Evolutionary conservation across 129 eudicot genomes (phyloP), one percentile per base, ranked within the genome.

Genomic region (Tagetes patula): DNA sequence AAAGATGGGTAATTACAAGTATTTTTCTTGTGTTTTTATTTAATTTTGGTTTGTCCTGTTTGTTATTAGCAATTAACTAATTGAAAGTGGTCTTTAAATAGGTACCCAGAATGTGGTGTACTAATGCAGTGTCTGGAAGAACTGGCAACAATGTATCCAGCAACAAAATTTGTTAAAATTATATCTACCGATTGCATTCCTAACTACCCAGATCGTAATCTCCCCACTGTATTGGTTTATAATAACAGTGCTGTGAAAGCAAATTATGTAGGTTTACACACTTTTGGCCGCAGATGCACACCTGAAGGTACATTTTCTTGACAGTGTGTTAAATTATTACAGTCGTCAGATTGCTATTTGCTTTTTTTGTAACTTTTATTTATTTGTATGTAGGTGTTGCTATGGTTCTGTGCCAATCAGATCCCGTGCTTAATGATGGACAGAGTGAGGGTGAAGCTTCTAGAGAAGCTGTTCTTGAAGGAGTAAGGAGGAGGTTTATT

Each of bases 121-220:
- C 88, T 94, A 67, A 72, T 90, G 89, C 80, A 78, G 49, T 86
- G 98, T 75, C 60, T 90, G 72, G 97, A 94, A 74, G 97, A 87
- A 75, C 79, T 94, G 68, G 87, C 98, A 33, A 77, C 81, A 67
- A 88, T 79, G 81, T 94, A 94, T 79, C 89, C 96, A 3, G 92
- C 93, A 30, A 94, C 98, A 52, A 94, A 94, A 66, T 94, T 94
- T 78, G 98, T 94, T 32, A 90, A 86, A 61, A 90, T 94, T 20
- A 83, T 94, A 81, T 94, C 98, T 2, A 94, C 98, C 0, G 98
- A 94, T 20, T 94, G 98, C 84, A 94, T 94, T 45, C 98, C 98
- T 48, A 94, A 90, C 63, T 90, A 94, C 84, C 97, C 97, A 0
- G 98, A 94, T 74, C 80, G 80, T 37, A 94, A 90, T 90, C 92